Percentiles rank a stretch among this genome's conserved stretches.
Evolutionary conservation across 2,329 filamentous ascomycete genomes (phyloP).

Genomic region (Ceratocystis destructans): DNA sequence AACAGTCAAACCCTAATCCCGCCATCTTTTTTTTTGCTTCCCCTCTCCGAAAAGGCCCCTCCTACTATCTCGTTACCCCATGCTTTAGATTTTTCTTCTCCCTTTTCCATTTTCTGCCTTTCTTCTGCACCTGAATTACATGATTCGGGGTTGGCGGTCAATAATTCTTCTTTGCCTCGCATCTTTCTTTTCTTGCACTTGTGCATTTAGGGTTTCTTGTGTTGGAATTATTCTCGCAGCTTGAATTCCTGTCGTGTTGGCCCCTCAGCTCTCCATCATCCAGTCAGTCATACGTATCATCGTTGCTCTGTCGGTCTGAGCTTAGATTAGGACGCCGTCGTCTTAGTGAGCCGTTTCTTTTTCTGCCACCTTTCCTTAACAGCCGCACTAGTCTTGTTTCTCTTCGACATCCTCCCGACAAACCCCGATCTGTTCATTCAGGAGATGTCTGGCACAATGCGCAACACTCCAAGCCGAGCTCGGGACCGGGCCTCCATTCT

Average conservation of each 20-base stretch:
- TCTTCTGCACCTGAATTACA: conserved; percentile 5
- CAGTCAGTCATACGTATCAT: not conserved
- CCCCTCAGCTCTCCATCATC: not conserved
- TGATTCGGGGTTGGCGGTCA: conserved; percentile 8
- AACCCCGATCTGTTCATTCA: not conserved
- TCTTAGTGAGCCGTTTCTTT: not conserved
- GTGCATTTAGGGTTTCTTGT: conserved; percentile 8
- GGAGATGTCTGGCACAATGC: conserved; percentile 45
- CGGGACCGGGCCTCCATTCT: conserved; percentile 44
- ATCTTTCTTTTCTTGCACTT: not conserved
- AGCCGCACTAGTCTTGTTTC: not conserved
- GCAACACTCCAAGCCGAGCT: conserved; percentile 53
- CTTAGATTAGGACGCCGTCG: conserved; percentile 1
- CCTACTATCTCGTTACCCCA: not conserved
- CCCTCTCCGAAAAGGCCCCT: not conserved
- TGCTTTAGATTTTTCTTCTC: conserved; percentile 3
- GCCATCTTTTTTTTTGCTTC: conserved; percentile 10
- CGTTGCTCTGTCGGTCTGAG: not conserved
- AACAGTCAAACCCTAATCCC: conserved; percentile 1
- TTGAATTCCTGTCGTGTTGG: not conserved
- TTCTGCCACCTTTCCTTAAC: not conserved
- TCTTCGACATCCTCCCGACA: not conserved
- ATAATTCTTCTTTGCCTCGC: conserved; percentile 9
- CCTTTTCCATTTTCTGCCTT: not conserved
- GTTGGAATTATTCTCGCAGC: not conserved